Conservation (phyloP, 371 early-diverging fungal genomes). For the Fennellomyces sp. region DNA sequence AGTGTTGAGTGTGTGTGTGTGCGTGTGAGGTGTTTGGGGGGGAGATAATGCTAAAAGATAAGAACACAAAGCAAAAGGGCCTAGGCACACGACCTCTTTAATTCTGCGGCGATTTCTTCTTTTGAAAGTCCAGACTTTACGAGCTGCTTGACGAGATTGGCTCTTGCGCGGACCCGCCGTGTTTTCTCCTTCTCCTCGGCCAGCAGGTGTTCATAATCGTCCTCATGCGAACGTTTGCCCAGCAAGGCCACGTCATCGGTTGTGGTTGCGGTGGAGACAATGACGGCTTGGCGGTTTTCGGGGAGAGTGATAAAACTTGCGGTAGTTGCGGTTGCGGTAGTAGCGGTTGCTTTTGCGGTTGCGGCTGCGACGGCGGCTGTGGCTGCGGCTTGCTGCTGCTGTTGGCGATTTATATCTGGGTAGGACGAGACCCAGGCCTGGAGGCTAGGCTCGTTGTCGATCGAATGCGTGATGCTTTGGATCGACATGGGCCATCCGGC, state of each 20-base stretch:
- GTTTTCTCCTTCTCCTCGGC: constrained; percentile 16
- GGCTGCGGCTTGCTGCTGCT: constrained; percentile 17
- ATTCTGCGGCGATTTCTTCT: constrained; percentile 13
- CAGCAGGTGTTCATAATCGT: constrained; percentile 6
- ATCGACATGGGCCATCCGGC: constrained; percentile 40
- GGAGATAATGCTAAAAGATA: no score
- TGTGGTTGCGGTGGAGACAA: constrained; percentile 19
- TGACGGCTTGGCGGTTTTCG: constrained; percentile 16
- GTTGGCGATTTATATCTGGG: constrained; percentile 10
- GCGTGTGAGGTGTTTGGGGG: no score
- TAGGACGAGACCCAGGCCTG: constrained; percentile 5
- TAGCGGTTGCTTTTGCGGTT: constrained; percentile 14
- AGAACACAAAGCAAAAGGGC: no score
- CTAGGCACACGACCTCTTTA: not conserved
- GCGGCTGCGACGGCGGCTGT: constrained; percentile 16
- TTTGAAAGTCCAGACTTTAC: constrained; percentile 13
- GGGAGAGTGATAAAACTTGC: constrained; percentile 13
- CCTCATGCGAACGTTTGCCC: constrained; percentile 7
- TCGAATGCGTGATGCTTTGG: constrained; percentile 26
- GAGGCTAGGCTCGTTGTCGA: constrained; percentile 8
- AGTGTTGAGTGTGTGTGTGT: no score
- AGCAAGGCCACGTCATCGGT: constrained; percentile 3
- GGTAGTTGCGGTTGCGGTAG: constrained; percentile 15
- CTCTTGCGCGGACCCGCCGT: constrained; percentile 14
- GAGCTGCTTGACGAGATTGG: constrained; percentile 14